Percentiles rank a stretch among this genome's conserved stretches.
phyloP scores from a whole-genome alignment of 148 eudicot species.

The Euryodendron excelsum region DNA sequence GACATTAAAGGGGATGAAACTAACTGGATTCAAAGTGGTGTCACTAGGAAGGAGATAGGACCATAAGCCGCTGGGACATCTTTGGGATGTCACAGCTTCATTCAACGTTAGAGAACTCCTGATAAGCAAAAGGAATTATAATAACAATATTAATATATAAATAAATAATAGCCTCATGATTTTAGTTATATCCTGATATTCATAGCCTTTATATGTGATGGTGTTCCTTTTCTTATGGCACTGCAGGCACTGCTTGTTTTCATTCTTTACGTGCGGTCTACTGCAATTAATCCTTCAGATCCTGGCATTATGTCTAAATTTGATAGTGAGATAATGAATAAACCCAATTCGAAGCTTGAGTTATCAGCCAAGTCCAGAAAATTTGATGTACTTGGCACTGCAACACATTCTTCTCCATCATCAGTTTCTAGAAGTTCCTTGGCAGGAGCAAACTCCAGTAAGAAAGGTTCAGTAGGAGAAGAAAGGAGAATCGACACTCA shows the following conservation, averaged over 20 bases:
- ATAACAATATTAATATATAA: background rate
- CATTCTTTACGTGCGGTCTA: conserved; percentile 78
- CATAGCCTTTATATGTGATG: background rate
- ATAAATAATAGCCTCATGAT: background rate
- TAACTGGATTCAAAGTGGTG: background rate
- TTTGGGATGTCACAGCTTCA: conserved; percentile 13
- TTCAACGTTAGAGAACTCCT: background rate
- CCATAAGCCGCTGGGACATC: conserved; percentile 4
- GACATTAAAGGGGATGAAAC: background rate
- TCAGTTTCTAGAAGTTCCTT: conserved; percentile 72
- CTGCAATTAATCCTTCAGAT: conserved; percentile 95
- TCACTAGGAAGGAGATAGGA: background rate
- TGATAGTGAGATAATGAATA: conserved; percentile 30
- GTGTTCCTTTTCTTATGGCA: conserved; percentile 12
- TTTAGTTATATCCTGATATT: background rate
- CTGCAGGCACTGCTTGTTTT: conserved; percentile 81
- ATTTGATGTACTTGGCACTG: conserved; percentile 49
- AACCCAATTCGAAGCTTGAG: conserved; percentile 32
- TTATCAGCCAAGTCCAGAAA: conserved; percentile 37
- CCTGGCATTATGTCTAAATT: conserved; percentile 86
- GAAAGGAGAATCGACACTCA: conserved; percentile 30
- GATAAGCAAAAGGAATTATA: background rate
- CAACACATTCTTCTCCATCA: conserved; percentile 60
- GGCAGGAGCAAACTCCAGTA: conserved; percentile 64
- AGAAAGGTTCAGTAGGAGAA: conserved; percentile 57